Evolutionary conservation across 495 filamentous ascomycete species (phyloP).

Genomic region (Hypoxylon lenormandii): DNA sequence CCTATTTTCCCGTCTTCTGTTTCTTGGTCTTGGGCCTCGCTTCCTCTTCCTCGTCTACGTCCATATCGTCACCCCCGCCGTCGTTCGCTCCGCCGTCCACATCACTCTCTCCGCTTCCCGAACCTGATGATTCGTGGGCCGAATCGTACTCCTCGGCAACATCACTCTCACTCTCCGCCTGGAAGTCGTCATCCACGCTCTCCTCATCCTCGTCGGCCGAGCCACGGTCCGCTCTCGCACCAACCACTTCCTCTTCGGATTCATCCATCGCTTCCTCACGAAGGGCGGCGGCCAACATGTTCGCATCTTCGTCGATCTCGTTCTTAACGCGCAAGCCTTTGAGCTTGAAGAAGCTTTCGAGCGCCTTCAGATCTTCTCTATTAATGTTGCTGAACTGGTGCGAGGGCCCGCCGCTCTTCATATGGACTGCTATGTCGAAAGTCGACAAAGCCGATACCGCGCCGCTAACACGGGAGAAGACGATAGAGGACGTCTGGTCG

Average conservation of each 20-base stretch:
- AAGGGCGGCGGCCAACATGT: constrained; percentile 83
- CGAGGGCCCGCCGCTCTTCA: constrained; percentile 80
- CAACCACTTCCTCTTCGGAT: constrained; percentile 85
- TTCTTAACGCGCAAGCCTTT: constrained; percentile 97
- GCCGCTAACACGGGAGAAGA: constrained; percentile 94
- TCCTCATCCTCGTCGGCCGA: constrained; percentile 96
- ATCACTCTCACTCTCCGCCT: constrained; percentile 88
- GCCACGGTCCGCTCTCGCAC: constrained; percentile 79
- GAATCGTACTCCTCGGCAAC: constrained; percentile 97
- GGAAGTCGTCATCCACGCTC: constrained; percentile 95
- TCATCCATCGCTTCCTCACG: constrained; percentile 78
- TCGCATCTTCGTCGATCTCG: constrained; percentile 76
- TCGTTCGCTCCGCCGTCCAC: constrained; percentile 55
- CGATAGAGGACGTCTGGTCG: constrained; percentile 87
- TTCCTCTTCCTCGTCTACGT: constrained; percentile 52
- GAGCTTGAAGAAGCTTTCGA: constrained; percentile 94
- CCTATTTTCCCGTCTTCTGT: constrained; percentile 55
- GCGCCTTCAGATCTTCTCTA: constrained; percentile 93
- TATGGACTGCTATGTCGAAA: constrained; percentile 91
- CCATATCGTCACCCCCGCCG: constrained; percentile 50
- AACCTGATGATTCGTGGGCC: constrained; percentile 85
- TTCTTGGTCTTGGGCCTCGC: constrained; percentile 63
- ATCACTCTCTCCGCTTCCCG: constrained; percentile 69
- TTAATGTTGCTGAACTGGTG: constrained; percentile 99
- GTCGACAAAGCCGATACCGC: constrained; percentile 93